These are phyloP conservation scores for Daldinia sp. DNA, from an alignment of 2,329 filamentous ascomycete species.

Conservation along the genomic window DNA sequence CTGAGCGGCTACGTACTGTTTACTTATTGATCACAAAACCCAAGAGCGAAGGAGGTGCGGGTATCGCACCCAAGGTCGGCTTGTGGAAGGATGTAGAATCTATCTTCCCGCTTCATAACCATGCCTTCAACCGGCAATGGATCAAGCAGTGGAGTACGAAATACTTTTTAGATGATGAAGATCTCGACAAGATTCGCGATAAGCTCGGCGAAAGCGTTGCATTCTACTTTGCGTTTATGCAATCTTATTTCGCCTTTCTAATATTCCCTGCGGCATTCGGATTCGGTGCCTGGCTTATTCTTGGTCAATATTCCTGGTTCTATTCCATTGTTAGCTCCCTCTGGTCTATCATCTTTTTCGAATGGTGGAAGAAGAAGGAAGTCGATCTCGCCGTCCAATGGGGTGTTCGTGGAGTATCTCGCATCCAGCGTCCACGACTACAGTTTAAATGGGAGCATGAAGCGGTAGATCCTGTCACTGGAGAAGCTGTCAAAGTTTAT, in stretches of 20 bases:
- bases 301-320: conserved; percentile 84
- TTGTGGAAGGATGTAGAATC: conserved; percentile 79
- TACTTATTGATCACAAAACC: conserved; percentile 85
- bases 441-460: conserved; percentile 85
- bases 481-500: conserved; percentile 81
- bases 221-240: conserved; percentile 95
- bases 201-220: conserved; percentile 86
- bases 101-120: conserved; percentile 84
- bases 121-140: conserved; percentile 79
- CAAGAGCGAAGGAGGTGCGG: conserved; percentile 80
- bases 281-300: conserved; percentile 80
- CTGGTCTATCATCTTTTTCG: conserved; percentile 92
- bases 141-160: conserved; percentile 80
- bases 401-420: conserved; percentile 87
- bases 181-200: conserved; percentile 80
- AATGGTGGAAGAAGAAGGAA: conserved; percentile 97
- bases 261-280: conserved; percentile 85
- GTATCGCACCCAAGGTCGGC: conserved; percentile 75
- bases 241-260: conserved; percentile 89
- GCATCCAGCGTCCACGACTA: conserved; percentile 80
- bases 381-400: conserved; percentile 86
- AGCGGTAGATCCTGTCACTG: conserved; percentile 82
- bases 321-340: conserved; percentile 83
- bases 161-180: conserved; percentile 72
- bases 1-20: conserved; percentile 87